A percentile compares a stretch with the other conserved stretches of the same genome.
Conservation (phyloP, 1,284 basidiomycete species). For the Austroboletus novae-zelandiae region DNA sequence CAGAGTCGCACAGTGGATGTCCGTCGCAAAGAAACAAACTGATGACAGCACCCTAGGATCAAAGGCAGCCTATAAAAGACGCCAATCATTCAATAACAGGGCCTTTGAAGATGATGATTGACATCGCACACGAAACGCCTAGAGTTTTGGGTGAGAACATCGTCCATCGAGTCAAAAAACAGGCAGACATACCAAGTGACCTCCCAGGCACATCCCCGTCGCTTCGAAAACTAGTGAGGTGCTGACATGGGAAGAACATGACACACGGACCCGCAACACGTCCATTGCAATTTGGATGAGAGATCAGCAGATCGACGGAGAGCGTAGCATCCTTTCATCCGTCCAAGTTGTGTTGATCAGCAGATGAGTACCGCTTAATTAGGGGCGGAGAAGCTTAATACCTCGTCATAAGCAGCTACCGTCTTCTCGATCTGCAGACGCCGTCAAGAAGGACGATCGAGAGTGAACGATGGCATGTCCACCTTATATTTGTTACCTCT, state of each 20-base stretch:
- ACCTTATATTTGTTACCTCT: slow-evolving; percentile 87
- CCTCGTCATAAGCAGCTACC: slow-evolving; percentile 82
- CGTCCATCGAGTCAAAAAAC: not conserved
- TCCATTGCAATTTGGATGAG: slow-evolving; percentile 82
- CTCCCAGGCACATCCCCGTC: slow-evolving; percentile 85
- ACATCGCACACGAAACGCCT: slow-evolving; percentile 25
- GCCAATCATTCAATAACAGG: slow-evolving; percentile 45
- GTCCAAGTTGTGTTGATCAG: slow-evolving; percentile 4
- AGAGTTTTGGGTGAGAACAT: slow-evolving; percentile 6
- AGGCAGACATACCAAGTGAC: slow-evolving; percentile 61
- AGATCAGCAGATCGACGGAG: slow-evolving; percentile 70
- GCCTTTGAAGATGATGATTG: slow-evolving; percentile 37
- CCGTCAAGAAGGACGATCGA: slow-evolving; percentile 10
- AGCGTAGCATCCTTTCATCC: slow-evolving; percentile 67
- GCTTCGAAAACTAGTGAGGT: slow-evolving; percentile 40
- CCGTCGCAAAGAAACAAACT: slow-evolving; percentile 93
- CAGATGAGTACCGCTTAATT: not conserved
- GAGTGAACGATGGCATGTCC: not conserved
- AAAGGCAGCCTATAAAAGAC: slow-evolving; percentile 62
- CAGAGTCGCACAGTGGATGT: slow-evolving; percentile 82
- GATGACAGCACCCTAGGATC: slow-evolving; percentile 79
- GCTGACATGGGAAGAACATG: not conserved
- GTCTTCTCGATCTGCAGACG: slow-evolving; percentile 74
- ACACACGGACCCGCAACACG: slow-evolving; percentile 69
- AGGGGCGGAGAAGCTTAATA: slow-evolving; percentile 26